phyloP scores from a whole-genome alignment of 768 basidiomycete genomes.

The Strobilomyces confusus region DNA sequence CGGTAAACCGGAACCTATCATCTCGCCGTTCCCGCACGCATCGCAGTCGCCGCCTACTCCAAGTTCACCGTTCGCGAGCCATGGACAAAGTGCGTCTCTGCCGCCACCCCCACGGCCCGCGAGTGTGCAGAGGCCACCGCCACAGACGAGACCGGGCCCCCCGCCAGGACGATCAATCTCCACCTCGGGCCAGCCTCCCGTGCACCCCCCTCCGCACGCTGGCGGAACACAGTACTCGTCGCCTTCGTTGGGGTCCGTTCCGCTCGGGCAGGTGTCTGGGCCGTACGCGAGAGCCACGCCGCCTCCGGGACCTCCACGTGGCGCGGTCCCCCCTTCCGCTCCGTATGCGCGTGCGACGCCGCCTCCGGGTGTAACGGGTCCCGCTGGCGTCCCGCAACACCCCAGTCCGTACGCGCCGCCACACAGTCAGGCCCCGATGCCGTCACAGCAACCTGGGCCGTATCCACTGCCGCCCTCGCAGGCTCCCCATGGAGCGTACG shows the following conservation, averaged over 20 bases:
- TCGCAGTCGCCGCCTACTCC: conserved; percentile 42
- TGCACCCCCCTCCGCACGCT: conserved; percentile 38
- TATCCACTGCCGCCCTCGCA: conserved; percentile 22
- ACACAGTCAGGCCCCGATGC: conserved; percentile 11
- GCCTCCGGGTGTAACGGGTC: conserved; percentile 32
- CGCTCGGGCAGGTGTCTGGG: conserved; percentile 30
- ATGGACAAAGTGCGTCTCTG: conserved; percentile 30
- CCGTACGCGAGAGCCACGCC: conserved; percentile 40
- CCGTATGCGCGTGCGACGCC: conserved; percentile 40
- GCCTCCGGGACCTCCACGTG: conserved; percentile 35
- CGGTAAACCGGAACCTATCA: conserved; percentile 68
- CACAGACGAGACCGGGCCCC: conserved; percentile 33
- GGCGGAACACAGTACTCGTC: conserved; percentile 30
- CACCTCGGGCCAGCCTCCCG: conserved; percentile 33
- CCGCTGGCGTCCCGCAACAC: conserved; percentile 28
- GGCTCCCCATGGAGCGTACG: conserved; percentile 28
- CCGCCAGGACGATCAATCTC: conserved; percentile 28
- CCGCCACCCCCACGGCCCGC: conserved; percentile 55
- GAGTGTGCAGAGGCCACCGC: conserved; percentile 32
- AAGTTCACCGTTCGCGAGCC: conserved; percentile 43
- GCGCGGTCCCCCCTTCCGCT: conserved; percentile 28
- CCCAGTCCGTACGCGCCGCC: conserved; percentile 26
- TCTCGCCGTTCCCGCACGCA: conserved; percentile 83
- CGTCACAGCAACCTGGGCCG: conserved; percentile 22
- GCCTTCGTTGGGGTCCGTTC: conserved; percentile 25